These are phyloP conservation scores for Effrenium voratum DNA, from an alignment of 73 alveolate species.

Conservation along the genomic window DNA sequence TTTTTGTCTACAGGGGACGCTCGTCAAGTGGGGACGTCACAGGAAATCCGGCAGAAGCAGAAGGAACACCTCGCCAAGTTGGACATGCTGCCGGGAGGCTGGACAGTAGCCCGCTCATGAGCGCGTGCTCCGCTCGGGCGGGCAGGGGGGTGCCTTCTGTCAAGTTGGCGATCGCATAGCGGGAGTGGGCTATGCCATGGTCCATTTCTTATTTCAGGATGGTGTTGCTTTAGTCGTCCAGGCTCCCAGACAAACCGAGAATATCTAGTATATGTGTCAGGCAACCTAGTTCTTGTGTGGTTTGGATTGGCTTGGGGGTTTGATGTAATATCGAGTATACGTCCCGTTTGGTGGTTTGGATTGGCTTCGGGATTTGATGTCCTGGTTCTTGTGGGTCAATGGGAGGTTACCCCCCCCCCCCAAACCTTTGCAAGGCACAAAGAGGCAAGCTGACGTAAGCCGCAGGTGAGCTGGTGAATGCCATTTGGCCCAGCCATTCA, in stretches of 20 bases:
- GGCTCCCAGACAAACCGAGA: too few species aligned
- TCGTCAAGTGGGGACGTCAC: too few species aligned
- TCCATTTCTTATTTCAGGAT: background rate
- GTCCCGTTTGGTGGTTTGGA: too few species aligned
- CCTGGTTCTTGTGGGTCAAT: too few species aligned
- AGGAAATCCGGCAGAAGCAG: conserved; percentile 22
- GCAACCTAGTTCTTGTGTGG: too few species aligned
- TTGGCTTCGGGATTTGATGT: too few species aligned
- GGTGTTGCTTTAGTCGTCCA: background rate
- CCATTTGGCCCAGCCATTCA: conserved; percentile 44
- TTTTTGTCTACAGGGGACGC: too few species aligned
- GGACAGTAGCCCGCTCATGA: too few species aligned
- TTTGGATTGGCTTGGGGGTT: background rate
- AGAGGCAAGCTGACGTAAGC: too few species aligned
- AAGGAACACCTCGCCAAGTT: background rate
- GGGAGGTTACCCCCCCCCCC: background rate
- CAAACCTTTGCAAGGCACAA: background rate
- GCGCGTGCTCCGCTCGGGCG: too few species aligned
- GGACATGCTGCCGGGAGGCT: conserved; percentile 29
- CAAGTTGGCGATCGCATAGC: background rate
- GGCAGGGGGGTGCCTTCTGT: background rate
- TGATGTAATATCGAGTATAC: too few species aligned
- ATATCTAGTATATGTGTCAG: too few species aligned
- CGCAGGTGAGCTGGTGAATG: background rate
- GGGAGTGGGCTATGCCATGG: background rate